Conservation (phyloP, 2,329 filamentous ascomycete species). For the Trichoderma sp. region DNA sequence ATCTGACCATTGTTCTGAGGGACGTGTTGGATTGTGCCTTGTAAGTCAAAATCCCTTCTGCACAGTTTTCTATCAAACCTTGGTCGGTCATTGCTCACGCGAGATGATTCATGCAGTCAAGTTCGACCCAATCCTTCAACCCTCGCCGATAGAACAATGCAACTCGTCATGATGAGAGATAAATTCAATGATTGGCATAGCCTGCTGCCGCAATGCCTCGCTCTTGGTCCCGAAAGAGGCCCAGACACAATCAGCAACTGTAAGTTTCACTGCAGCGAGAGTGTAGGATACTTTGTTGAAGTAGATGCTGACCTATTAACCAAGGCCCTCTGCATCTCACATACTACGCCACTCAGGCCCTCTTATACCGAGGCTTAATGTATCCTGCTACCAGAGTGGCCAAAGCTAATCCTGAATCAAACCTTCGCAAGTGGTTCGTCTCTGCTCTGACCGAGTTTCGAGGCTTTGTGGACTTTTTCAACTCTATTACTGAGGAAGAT, state of each 20-base stretch:
- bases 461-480: slow-evolving; percentile 39
- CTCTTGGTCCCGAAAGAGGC: slow-evolving; percentile 25
- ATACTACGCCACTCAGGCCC: slow-evolving; percentile 41
- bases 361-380: slow-evolving; percentile 45
- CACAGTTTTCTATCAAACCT: neutral
- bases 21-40: slow-evolving; percentile 35
- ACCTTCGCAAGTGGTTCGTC: slow-evolving; percentile 35
- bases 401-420: slow-evolving; percentile 37
- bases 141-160: slow-evolving; percentile 19
- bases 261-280: slow-evolving; percentile 9
- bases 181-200: slow-evolving; percentile 37
- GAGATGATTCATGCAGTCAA: slow-evolving; percentile 24
- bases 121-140: slow-evolving; percentile 24
- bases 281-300: no score
- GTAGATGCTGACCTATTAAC: neutral
- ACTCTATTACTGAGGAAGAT: slow-evolving; percentile 33
- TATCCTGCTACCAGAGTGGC: slow-evolving; percentile 42
- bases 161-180: slow-evolving; percentile 29
- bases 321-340: slow-evolving; percentile 41
- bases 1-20: slow-evolving; percentile 32
- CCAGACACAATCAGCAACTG: slow-evolving; percentile 27
- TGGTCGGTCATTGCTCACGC: neutral
- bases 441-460: slow-evolving; percentile 37
- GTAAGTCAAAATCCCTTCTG: slow-evolving; percentile 25
- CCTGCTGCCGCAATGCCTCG: slow-evolving; percentile 36